A percentile compares a stretch with the other conserved stretches of the same genome.
Conservation (phyloP, 1,139 yeast species). For the Pneumocystis wakefieldiae region DNA sequence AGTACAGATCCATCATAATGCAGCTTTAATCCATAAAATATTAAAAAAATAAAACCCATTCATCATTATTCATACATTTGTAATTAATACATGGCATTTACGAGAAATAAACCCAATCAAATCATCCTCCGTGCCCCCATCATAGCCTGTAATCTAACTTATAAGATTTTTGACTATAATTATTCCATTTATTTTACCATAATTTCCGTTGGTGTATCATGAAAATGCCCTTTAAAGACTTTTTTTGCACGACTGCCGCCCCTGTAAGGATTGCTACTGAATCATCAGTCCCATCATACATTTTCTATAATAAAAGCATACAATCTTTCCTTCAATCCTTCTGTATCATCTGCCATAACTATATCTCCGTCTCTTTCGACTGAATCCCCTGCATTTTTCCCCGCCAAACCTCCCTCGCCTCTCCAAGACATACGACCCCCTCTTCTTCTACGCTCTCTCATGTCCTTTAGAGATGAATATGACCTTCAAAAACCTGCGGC, state of each 20-base stretch:
- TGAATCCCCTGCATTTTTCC: not conserved
- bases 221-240: not conserved
- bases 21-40: not conserved
- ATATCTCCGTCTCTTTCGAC: constrained; percentile 10
- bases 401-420: constrained; percentile 7
- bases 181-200: constrained; percentile 2
- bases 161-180: not conserved
- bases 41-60: not conserved
- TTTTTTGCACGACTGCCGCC: constrained; percentile 5
- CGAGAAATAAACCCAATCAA: constrained; percentile 8
- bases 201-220: constrained; percentile 2
- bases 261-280: constrained; percentile 7
- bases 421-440: not conserved
- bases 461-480: not conserved
- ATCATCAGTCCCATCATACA: not conserved
- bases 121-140: constrained; percentile 8
- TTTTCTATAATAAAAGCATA: not conserved
- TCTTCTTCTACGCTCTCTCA: not conserved
- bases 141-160: constrained; percentile 6
- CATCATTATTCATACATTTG: constrained; percentile 1
- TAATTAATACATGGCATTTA: not conserved
- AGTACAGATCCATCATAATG: not conserved
- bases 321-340: constrained; percentile 5
- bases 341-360: constrained; percentile 7
- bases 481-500: not conserved